Percentiles rank a stretch among this genome's conserved stretches.
These are phyloP conservation scores for Diaporthe caulivora DNA, from an alignment of 2,329 filamentous ascomycete genomes.

Conservation along the genomic window DNA sequence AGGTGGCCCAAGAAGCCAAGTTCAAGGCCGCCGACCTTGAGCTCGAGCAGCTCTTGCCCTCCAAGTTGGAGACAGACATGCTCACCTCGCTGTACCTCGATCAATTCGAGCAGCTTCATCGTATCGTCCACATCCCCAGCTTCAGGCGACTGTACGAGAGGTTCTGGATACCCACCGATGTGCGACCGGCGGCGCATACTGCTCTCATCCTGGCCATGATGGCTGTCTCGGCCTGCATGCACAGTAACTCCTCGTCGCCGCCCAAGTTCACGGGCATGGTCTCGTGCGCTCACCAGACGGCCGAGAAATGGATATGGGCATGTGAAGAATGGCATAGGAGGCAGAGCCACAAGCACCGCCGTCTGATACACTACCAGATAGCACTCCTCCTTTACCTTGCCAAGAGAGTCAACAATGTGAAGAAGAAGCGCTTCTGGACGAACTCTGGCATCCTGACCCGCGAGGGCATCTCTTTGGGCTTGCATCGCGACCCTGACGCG, in stretches of 20 bases:
- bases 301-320: slow-evolving; percentile 68
- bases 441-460: slow-evolving; percentile 67
- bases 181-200: slow-evolving; percentile 66
- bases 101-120: slow-evolving; percentile 67
- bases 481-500: slow-evolving; percentile 70
- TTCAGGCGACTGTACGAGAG: slow-evolving; percentile 67
- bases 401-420: slow-evolving; percentile 72
- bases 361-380: slow-evolving; percentile 72
- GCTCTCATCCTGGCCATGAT: slow-evolving; percentile 71
- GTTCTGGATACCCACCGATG: slow-evolving; percentile 64
- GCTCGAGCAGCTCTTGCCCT: slow-evolving; percentile 64
- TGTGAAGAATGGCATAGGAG: slow-evolving; percentile 66
- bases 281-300: slow-evolving; percentile 66
- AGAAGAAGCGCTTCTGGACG: slow-evolving; percentile 75
- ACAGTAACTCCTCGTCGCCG: slow-evolving; percentile 58
- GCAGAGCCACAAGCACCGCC: slow-evolving; percentile 72
- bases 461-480: slow-evolving; percentile 68
- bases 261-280: slow-evolving; percentile 70
- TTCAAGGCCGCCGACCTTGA: slow-evolving; percentile 61
- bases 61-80: slow-evolving; percentile 61
- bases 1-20: slow-evolving; percentile 63
- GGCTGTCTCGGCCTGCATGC: slow-evolving; percentile 69
- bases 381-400: slow-evolving; percentile 70
- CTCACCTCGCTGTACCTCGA: slow-evolving; percentile 64
- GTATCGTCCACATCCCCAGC: slow-evolving; percentile 70